Conservation (phyloP, 345 rosid genomes). For the Brassica incana region DNA sequence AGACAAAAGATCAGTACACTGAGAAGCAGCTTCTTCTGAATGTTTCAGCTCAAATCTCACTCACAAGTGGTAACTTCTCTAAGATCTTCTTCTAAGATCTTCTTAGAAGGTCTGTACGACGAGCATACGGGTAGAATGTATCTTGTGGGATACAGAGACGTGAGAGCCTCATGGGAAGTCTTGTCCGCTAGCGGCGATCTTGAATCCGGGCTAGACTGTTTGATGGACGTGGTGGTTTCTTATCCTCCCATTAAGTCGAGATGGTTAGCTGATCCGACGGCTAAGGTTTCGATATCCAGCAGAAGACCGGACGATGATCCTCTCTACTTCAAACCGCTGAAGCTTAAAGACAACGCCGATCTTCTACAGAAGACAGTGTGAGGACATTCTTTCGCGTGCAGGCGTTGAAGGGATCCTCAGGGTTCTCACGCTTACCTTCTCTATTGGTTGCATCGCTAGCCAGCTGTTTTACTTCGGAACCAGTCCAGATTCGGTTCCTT, state of each 20-base stretch:
- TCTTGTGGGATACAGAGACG: slow-evolving; percentile 87
- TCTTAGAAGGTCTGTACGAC: slow-evolving; percentile 83
- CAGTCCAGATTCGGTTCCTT: slow-evolving; percentile 49
- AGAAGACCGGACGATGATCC: slow-evolving; percentile 76
- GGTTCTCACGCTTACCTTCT: slow-evolving; percentile 67
- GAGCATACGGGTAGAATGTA: slow-evolving; percentile 74
- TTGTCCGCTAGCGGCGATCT: slow-evolving; percentile 76
- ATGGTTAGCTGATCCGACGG: slow-evolving; percentile 81
- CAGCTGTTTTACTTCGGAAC: slow-evolving; percentile 61
- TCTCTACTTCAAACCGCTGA: slow-evolving; percentile 51
- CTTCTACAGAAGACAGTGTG: slow-evolving; percentile 72
- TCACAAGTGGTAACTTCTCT: slow-evolving; percentile 62
- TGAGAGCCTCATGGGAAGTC: slow-evolving; percentile 72
- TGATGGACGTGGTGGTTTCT: slow-evolving; percentile 57
- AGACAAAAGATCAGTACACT: slow-evolving; percentile 58
- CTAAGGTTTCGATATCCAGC: slow-evolving; percentile 66
- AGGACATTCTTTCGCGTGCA: slow-evolving; percentile 73
- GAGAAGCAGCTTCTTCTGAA: slow-evolving; percentile 79
- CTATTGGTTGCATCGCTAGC: slow-evolving; percentile 64
- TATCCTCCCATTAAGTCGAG: slow-evolving; percentile 78
- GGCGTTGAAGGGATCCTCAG: slow-evolving; percentile 79
- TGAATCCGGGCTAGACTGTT: slow-evolving; percentile 83
- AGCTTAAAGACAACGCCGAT: slow-evolving; percentile 67
- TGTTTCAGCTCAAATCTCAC: slow-evolving; percentile 71
- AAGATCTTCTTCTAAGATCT: slow-evolving; percentile 60